These are phyloP conservation scores for Crithidia bombi DNA, from an alignment of 208 protist genomes.

Conservation along the genomic window DNA sequence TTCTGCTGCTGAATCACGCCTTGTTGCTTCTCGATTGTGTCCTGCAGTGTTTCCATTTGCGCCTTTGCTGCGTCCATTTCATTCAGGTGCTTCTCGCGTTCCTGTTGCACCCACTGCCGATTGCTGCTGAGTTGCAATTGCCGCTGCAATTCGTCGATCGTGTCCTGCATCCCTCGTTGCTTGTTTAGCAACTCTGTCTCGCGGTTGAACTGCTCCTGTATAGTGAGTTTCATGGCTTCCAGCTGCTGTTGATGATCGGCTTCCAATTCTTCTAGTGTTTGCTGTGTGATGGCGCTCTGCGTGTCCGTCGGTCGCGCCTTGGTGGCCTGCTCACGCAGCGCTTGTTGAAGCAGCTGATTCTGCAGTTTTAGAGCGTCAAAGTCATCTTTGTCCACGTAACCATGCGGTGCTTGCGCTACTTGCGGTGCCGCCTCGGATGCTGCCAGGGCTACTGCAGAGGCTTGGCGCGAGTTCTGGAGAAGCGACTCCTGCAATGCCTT, in stretches of 20 bases:
- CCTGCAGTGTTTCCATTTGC: conserved; percentile 23
- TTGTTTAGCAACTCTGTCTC: conserved; percentile 42
- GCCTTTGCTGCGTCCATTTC: conserved; percentile 39
- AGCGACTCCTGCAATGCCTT: conserved; percentile 41
- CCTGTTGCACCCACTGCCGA: conserved; percentile 48
- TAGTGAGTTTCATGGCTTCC: conserved; percentile 59
- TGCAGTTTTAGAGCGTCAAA: conserved; percentile 61
- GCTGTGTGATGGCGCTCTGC: conserved; percentile 33
- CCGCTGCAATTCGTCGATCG: conserved; percentile 41
- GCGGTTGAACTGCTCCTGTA: conserved; percentile 51
- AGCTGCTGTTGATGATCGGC: conserved; percentile 71
- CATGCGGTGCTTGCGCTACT: conserved; percentile 13
- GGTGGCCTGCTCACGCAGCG: conserved; percentile 46
- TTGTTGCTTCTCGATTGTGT: conserved; percentile 13
- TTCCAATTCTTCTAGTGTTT: conserved; percentile 62
- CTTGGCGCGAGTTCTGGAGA: conserved; percentile 5
- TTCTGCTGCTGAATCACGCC: conserved; percentile 15
- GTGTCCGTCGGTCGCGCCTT: conserved; percentile 33
- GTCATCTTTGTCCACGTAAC: conserved; percentile 63
- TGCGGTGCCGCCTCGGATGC: not conserved
- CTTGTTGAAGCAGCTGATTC: conserved; percentile 61
- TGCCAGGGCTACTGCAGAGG: not conserved
- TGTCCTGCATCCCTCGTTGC: conserved; percentile 42
- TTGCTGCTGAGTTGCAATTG: conserved; percentile 42
- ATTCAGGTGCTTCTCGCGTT: conserved; percentile 38